Evolutionary conservation across 495 filamentous ascomycete genomes (phyloP), one percentile per base, ranked within the genome.

Genomic region (Wilcoxina mikolae): DNA sequence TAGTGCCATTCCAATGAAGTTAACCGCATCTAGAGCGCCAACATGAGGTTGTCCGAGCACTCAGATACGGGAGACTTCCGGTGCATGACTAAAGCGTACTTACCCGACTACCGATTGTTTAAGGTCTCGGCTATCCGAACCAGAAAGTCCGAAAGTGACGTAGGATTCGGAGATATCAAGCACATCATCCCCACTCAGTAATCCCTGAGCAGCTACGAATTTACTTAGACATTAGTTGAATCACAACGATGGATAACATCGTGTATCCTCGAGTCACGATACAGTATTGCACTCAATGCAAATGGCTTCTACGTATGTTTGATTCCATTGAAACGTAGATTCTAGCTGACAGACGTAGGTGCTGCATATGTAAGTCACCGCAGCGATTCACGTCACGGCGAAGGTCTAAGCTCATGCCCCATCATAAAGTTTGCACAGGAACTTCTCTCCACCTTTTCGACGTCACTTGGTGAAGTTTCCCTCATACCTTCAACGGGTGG

Each of bases 391-490:
- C 15, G 20, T 23, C 18, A 45, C 10, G 7, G 42, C 10, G 10
- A 11, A 10, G 10, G 9, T 45, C 7, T 7, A 35, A 35, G 31
- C 31, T 35, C 31, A 35, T 35, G 31, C 31, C 7, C 31, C 15
- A 18, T 12, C 20, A 24, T 5, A 20, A 49, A 94, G 86, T 95
- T 84, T 70, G 88, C 84, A 42, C 91, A 98, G 78, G 91, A 98
- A 70, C 85, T 98, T 51, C 81, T 98, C 56, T 91, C 86, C n/a
- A 98, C 91, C 4, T 98, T 98, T 72, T 74, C 76, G 48, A 88
- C 80, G 11, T 74, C 80, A 53, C 74, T 98, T 0, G 88, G 90
- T 43, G 90, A 96, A 68, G 82, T 98, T 12, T 78, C 91, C n/a
- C 79, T 98, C 0, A 76, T 90, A 38, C 91, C 91, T 0, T 66